Conservation (phyloP, 208 protist species). For the Trypanosomatidae sp. region DNA sequence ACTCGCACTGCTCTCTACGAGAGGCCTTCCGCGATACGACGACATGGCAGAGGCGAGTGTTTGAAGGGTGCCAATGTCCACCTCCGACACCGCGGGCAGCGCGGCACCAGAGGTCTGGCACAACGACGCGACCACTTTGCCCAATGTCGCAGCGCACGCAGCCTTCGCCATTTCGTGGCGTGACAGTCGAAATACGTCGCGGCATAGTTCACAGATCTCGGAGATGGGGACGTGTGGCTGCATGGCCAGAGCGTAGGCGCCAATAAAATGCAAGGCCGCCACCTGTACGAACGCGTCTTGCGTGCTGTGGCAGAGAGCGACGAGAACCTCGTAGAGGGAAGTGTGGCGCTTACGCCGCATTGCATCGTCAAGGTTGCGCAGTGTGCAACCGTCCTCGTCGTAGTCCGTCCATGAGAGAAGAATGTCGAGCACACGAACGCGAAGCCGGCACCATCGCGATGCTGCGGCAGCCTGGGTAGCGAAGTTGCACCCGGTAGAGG, state of each 20-base stretch:
- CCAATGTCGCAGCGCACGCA: slow-evolving; percentile 64
- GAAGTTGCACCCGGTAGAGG: not conserved
- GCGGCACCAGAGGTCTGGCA: slow-evolving; percentile 13
- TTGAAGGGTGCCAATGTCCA: slow-evolving; percentile 23
- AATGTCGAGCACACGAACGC: slow-evolving; percentile 72
- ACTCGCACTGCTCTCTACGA: not conserved
- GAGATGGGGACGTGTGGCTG: slow-evolving; percentile 59
- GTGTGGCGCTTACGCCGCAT: slow-evolving; percentile 12
- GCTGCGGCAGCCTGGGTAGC: not conserved
- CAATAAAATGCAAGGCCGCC: slow-evolving; percentile 66
- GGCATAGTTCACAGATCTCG: slow-evolving; percentile 40
- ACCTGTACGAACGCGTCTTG: slow-evolving; percentile 57
- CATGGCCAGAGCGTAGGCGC: slow-evolving; percentile 40
- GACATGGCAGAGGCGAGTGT: slow-evolving; percentile 37
- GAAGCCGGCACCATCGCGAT: slow-evolving; percentile 27
- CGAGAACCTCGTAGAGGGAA: slow-evolving; percentile 48
- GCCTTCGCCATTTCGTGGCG: slow-evolving; percentile 78
- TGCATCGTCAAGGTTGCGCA: slow-evolving; percentile 71
- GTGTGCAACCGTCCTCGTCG: slow-evolving; percentile 60
- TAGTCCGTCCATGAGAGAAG: slow-evolving; percentile 78
- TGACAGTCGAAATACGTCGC: slow-evolving; percentile 76
- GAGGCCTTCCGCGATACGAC: slow-evolving; percentile 22
- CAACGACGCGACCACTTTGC: slow-evolving; percentile 22
- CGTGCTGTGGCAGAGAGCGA: slow-evolving; percentile 30
- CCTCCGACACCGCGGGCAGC: slow-evolving; percentile 14